phyloP scores from a whole-genome alignment of 2,329 filamentous ascomycete genomes.

The Aquanectria penicillioides region DNA sequence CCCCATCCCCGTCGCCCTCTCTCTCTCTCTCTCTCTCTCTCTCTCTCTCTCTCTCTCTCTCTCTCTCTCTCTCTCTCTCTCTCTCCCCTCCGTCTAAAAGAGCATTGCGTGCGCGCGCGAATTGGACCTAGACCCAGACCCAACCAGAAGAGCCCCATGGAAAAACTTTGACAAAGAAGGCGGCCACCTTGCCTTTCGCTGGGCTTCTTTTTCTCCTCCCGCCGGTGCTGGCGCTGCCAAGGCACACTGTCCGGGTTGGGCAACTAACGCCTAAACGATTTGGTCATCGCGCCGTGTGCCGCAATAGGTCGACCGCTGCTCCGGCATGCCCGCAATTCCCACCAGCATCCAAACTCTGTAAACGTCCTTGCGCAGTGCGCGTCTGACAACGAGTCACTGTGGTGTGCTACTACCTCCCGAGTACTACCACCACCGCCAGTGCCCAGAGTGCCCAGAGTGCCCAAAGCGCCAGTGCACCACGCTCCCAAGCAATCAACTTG shows the following conservation, averaged over 20 bases:
- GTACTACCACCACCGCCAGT: too few relatives aligned
- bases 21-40: not conserved
- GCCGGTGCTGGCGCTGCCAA: too few relatives aligned
- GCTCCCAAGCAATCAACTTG: constrained; percentile 1
- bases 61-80: not conserved
- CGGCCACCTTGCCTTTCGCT: too few relatives aligned
- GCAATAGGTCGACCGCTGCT: constrained; percentile 13
- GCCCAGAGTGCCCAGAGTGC: too few relatives aligned
- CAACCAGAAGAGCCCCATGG: too few relatives aligned
- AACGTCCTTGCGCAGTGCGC: constrained; percentile 4
- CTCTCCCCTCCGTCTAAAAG: not conserved
- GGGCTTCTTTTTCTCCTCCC: too few relatives aligned
- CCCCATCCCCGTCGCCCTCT: not conserved
- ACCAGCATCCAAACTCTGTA: constrained; percentile 16
- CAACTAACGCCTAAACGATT: constrained; percentile 8
- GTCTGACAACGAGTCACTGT: constrained; percentile 12
- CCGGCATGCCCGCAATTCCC: constrained; percentile 17
- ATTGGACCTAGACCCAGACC: too few relatives aligned
- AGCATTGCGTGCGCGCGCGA: too few relatives aligned
- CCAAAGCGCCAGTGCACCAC: constrained; percentile 7
- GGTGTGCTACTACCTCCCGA: too few relatives aligned
- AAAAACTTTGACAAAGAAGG: too few relatives aligned
- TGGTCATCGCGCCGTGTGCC: constrained; percentile 9
- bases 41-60: not conserved
- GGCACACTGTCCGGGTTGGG: constrained; percentile 3